Conservation (phyloP, 2,329 filamentous ascomycete species). For the Coleophoma eucalyptorum region DNA sequence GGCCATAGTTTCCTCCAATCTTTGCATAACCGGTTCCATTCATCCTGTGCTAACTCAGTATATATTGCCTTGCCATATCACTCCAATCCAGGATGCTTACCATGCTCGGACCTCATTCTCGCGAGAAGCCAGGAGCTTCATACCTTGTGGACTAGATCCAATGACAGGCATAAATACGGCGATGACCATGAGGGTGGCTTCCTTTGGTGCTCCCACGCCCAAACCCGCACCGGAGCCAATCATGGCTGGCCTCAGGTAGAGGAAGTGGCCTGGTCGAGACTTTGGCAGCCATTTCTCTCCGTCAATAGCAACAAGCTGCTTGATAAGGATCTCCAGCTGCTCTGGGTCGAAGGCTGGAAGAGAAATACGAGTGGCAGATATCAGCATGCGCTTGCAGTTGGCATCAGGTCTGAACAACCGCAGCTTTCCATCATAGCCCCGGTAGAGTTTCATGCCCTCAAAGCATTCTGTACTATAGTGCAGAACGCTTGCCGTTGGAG, state of each 20-base stretch:
- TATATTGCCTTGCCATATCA: too few species aligned
- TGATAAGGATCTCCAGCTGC: constrained; percentile 71
- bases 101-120: constrained; percentile 86
- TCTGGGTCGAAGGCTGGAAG: constrained; percentile 69
- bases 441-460: constrained; percentile 81
- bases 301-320: constrained; percentile 68
- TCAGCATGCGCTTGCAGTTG: constrained; percentile 47
- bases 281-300: constrained; percentile 76
- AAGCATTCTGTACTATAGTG: constrained; percentile 92
- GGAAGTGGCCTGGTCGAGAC: constrained; percentile 61
- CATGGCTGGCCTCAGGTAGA: constrained; percentile 78
- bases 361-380: constrained; percentile 62
- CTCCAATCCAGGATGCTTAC: constrained; percentile 52
- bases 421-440: constrained; percentile 63
- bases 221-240: constrained; percentile 80
- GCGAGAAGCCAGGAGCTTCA: constrained; percentile 74
- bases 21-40: constrained; percentile 84
- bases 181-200: constrained; percentile 89
- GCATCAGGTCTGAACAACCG: constrained; percentile 59
- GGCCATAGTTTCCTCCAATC: constrained; percentile 91
- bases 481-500: constrained; percentile 75
- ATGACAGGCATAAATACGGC: constrained; percentile 54
- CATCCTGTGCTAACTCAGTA: too few species aligned
- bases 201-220: constrained; percentile 73
- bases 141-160: constrained; percentile 38